phyloP scores from a whole-genome alignment of 225 moss, liverwort and hornwort genomes.

The Lunularia cruciata region DNA sequence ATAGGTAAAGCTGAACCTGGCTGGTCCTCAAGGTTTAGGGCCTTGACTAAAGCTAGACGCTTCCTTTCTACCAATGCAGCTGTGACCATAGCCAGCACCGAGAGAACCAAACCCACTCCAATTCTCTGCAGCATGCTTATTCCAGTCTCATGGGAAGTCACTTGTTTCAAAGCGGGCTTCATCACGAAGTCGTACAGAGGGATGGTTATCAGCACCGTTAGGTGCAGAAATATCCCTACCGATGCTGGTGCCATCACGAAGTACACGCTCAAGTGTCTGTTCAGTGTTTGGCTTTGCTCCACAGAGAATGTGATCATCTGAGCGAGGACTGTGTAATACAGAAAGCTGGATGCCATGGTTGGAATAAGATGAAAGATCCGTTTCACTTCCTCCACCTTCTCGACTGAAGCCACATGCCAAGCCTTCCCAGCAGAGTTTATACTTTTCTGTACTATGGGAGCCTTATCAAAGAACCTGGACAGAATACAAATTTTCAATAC shows the following conservation, averaged over 20 bases:
- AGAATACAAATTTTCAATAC: too few relatives aligned
- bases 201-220: conserved; percentile 48
- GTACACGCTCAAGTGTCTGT: conserved; percentile 37
- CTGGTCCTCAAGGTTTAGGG: not conserved
- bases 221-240: conserved; percentile 49
- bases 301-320: conserved; percentile 64
- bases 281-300: conserved; percentile 52
- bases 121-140: conserved; percentile 53
- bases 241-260: conserved; percentile 49
- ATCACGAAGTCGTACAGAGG: conserved; percentile 46
- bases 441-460: conserved; percentile 35
- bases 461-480: conserved; percentile 55
- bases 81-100: conserved; percentile 51
- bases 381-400: conserved; percentile 72
- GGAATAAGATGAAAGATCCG: conserved; percentile 59
- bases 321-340: conserved; percentile 57
- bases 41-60: conserved; percentile 37
- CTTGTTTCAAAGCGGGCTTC: conserved; percentile 30
- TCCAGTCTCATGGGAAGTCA: conserved; percentile 45
- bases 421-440: not conserved
- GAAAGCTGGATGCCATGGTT: conserved; percentile 53
- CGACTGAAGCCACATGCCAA: conserved; percentile 59
- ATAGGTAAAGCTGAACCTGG: conserved; percentile 18
- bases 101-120: conserved; percentile 53
- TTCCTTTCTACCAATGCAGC: conserved; percentile 52